Base-by-base conservation (phyloP, 1,284 basidiomycete genomes). In the Apiotrichum gracile region DNA sequence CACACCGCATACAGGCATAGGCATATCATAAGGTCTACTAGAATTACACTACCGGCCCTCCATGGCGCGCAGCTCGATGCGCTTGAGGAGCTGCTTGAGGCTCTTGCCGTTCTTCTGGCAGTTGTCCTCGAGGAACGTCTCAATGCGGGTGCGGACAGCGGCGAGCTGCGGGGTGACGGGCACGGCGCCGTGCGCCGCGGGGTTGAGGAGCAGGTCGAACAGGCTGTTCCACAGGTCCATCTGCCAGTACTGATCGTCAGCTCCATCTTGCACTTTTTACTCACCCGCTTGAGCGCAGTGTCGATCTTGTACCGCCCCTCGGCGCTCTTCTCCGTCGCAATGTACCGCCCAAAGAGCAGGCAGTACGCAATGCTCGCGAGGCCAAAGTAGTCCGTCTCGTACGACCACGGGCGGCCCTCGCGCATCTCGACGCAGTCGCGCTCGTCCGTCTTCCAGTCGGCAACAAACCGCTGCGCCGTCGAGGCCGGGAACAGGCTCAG, bases 291-390 rank as follows among this genome's bases (percentile, higher is more conserved):
- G 64, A 97, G 80, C 21, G 87, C 82, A 38, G 85, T 83, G 22
- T 83, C 78, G 45, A 94, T 81, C 77, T 82, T 87, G 76, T 84
- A 81, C 65, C 64, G 34, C 72, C 67, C 24, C 7, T 57, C 43
- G 16, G 63, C 61, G 6, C 53, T 52, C 7, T 12, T 5, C 47
- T 71, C 80, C 4, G 82, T 83, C 63, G 88, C 85, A 69, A 97
- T 91, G 77, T 97, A 96, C 74, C 89, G 90, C 24, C 94, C 94
- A 68, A 93, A 97, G 25, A 99, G 81, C 81, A 98, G 84, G 77
- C 91, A 96, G 76, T 92, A 94, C 29, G 91, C 82, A 62, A 98
- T 86, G 42, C 90, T 85, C 0, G 91, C 91, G 19, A 97, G 81
- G 17, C 96, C 96, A 68, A 85, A 91, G 76, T 98, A 98, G 75